Conservation (phyloP, 129 eudicot species). For the Chrysanthemum makinoi region DNA sequence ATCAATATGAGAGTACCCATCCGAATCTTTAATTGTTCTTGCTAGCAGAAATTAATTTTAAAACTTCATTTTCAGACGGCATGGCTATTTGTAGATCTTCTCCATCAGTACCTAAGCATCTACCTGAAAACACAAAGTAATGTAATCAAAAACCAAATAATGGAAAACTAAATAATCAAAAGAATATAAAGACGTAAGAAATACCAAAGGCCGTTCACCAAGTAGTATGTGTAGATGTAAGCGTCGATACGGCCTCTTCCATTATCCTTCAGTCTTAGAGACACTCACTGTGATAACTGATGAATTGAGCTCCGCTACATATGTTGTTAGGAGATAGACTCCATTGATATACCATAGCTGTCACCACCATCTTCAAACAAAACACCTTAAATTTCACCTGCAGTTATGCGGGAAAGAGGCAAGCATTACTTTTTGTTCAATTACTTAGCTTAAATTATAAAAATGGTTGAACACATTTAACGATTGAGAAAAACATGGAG, state of each 20-base stretch:
- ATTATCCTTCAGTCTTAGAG: constrained; percentile 67
- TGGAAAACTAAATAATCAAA: neutral
- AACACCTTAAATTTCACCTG: constrained; percentile 89
- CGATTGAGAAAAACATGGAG: too few species aligned
- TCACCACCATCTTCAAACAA: constrained; percentile 96
- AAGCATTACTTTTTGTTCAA: too few species aligned
- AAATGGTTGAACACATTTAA: too few species aligned
- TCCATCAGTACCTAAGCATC: constrained; percentile 88
- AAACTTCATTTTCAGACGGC: constrained; percentile 67
- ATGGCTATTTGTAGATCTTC: constrained; percentile 56
- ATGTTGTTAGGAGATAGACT: constrained; percentile 71
- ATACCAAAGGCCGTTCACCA: constrained; percentile 81
- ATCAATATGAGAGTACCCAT: constrained; percentile 47
- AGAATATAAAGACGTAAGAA: neutral
- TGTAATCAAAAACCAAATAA: neutral
- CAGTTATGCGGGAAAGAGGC: constrained; percentile 3
- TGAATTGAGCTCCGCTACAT: constrained; percentile 68
- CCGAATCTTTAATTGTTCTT: constrained; percentile 47
- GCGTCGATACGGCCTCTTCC: constrained; percentile 76
- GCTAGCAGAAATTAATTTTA: constrained; percentile 48
- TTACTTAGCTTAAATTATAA: too few species aligned
- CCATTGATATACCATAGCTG: constrained; percentile 73
- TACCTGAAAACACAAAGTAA: constrained; percentile 38
- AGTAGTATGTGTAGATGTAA: constrained; percentile 69
- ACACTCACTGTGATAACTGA: constrained; percentile 61